Base-by-base conservation (phyloP, 2,329 filamentous ascomycete species). In the Ophiostoma novo-ulmi region DNA sequence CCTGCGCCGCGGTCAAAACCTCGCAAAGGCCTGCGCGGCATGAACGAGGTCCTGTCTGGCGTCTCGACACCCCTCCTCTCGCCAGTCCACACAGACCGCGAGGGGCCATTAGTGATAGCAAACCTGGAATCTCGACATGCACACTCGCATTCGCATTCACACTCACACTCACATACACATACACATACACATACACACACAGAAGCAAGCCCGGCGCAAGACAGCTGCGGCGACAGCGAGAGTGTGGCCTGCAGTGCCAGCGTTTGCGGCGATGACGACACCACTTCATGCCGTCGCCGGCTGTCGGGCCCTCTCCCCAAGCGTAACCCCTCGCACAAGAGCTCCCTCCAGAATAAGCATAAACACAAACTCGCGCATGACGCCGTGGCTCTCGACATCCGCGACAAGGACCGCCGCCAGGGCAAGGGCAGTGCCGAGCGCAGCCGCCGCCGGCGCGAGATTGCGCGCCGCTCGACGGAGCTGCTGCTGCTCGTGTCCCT, bases 21-120 rank as follows among this genome's bases (percentile, higher is more conserved):
- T 41, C 89, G 91, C 77, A 97, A 97, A 80, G 94, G 93, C 8
- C 79, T 97, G 67, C 86, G 90, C 72, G 89, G 87, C 71, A 80
- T 79, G 71, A 84, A 87, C 74, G 88, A 85, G 75, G 77, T 65
- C n/a, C 75, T 85, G 1, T 89, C 88, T 0, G 84, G 84, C 7
- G 77, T 82, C 3, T 85, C 85, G 1, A 88, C 87, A 11, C 87
- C 87, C 1, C 74, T 85, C 64, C 79, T 84, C 11, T 86, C 85
- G 2, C 83, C 85, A 7, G 36, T 11, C 1, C 17, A 41, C 35
- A 1, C 26, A n/a, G 52, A 63, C 65, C 58, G 48, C 36, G 58
- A 5, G 7, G 38, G 8, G 48, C 6, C 38, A 26, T 10, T 11
- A 38, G 5, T 26, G 11, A n/a, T 13, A 13, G 66, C 55, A 38